Conservation (phyloP, 306 rosid genomes). For the Citrullus mucosospermus region DNA sequence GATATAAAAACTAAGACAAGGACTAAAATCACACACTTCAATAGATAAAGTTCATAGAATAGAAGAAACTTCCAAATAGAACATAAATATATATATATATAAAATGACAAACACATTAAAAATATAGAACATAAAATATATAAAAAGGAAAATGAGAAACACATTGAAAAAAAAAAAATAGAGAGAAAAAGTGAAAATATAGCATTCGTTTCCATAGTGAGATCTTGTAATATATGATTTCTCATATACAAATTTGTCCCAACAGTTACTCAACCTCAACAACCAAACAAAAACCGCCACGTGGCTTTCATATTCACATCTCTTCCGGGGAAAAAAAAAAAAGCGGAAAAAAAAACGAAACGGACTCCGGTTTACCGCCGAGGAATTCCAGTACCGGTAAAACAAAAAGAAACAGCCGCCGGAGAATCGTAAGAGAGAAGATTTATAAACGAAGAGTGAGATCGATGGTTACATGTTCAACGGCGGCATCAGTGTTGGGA, state of each 20-base stretch:
- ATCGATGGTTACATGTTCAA: slow-evolving; percentile 26
- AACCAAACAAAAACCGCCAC: neutral
- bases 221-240: neutral
- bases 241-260: neutral
- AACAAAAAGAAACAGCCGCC: neutral
- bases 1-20: neutral
- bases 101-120: neutral
- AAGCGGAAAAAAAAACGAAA: too few relatives aligned
- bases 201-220: neutral
- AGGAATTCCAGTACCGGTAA: neutral
- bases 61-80: neutral
- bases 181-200: neutral
- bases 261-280: neutral
- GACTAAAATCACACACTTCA: neutral
- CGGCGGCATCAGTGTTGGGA: slow-evolving; percentile 8
- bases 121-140: too few relatives aligned
- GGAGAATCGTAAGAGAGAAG: neutral
- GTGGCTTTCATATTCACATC: neutral
- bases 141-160: neutral
- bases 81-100: neutral
- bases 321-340: neutral
- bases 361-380: neutral
- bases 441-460: slow-evolving; percentile 45
- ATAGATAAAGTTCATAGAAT: neutral
- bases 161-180: too few relatives aligned